phyloP scores from a whole-genome alignment of 306 rosid genomes.

The Abrus pulchellus region DNA sequence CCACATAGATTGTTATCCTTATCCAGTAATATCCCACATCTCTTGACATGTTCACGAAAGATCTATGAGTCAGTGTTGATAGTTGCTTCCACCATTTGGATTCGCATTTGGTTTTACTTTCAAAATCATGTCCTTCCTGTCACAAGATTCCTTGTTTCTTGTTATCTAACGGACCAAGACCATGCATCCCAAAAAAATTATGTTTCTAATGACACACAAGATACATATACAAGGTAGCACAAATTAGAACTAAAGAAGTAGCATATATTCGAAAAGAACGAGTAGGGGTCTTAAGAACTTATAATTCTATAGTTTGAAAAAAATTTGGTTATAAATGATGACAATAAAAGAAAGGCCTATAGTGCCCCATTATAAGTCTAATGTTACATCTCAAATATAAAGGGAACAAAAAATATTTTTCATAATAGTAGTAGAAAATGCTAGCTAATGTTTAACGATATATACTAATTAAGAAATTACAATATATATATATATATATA shows the following conservation, averaged over 20 bases:
- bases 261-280: not conserved
- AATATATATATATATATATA: too few relatives aligned
- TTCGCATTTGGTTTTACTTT: slow-evolving; percentile 60
- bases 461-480: too few relatives aligned
- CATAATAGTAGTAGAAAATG: too few relatives aligned
- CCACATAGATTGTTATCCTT: slow-evolving; percentile 68
- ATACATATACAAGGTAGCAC: not conserved
- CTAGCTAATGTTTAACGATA: too few relatives aligned
- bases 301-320: not conserved
- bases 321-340: not conserved
- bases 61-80: slow-evolving; percentile 72
- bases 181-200: slow-evolving; percentile 19
- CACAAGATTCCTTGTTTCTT: slow-evolving; percentile 3
- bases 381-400: too few relatives aligned
- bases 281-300: not conserved
- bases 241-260: not conserved
- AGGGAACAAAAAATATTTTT: too few relatives aligned
- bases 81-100: slow-evolving; percentile 91
- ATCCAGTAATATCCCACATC: slow-evolving; percentile 95
- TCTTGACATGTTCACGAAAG: slow-evolving; percentile 88
- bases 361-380: not conserved
- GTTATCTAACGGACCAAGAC: not conserved
- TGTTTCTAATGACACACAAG: not conserved
- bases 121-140: slow-evolving; percentile 63
- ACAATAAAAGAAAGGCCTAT: not conserved